Base-by-base conservation (phyloP, 352 stramenopile genomes). In the Phytophthora litchii region DNA sequence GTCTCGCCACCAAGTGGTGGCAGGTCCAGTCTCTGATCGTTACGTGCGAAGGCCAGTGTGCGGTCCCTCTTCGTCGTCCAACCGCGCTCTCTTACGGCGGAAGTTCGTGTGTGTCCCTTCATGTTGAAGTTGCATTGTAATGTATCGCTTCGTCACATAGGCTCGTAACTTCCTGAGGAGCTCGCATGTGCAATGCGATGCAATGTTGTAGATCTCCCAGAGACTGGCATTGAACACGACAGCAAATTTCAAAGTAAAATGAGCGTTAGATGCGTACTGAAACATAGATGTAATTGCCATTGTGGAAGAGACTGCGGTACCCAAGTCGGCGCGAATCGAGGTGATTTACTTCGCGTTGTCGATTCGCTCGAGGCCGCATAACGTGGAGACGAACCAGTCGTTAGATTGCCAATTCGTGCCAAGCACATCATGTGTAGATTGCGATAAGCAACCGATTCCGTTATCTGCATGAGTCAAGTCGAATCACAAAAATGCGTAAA, bases 1-100 rank as follows among this genome's bases (percentile, higher is more conserved):
- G 54, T 65, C 21, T 70, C 61, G 47, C 20, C 41, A 64, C 31
- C 54, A 69, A 50, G 25, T 69, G 60, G 32, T 58, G 53, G 19
- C 53, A 64, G 11, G 51, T 3, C 44, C 37, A 19, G 51, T 61
- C 29, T 67, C 17, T 60, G 53, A 20, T 25, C 16, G 34, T 36
- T 59, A 38, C 31, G 29, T 12, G 29, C 35, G 23, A 54, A 55
- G 54, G 51, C 64, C 60, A 68, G 64, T 37, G 44, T 64, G 36
- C 21, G 40, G 47, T n/a, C 31, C 40, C 31, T 19, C 19, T 13
- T 23, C 21, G 34, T 60, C 57, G 57, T 65, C 49, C 11, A 14
- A 8, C 36, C 41, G 48, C 32, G 14, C 43, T 19, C 17, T 50
- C 27, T 58, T 34, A 46, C 23, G 23, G 32, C 37, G 50, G 50